These are phyloP conservation scores for Gardenia jasminoides DNA, from an alignment of 257 asterid genomes.

Conservation along the genomic window DNA sequence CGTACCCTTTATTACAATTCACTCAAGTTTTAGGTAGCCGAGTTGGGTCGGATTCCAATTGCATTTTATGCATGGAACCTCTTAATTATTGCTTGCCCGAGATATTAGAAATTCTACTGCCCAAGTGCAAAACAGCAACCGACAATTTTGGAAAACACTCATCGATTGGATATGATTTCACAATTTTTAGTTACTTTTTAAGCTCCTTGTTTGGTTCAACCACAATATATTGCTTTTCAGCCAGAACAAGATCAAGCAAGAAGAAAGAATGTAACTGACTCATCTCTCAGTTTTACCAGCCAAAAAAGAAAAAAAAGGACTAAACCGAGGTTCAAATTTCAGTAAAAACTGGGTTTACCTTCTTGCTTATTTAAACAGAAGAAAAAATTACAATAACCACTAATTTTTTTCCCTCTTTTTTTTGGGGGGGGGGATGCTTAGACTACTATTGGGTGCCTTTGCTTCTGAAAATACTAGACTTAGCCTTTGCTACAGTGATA, in stretches of 20 bases:
- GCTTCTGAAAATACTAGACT: not conserved
- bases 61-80: not conserved
- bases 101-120: too few relatives aligned
- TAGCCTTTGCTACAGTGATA: not conserved
- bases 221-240: too few relatives aligned
- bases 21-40: not conserved
- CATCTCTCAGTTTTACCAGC: too few relatives aligned
- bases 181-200: too few relatives aligned
- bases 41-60: not conserved
- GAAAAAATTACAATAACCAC: not conserved
- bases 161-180: too few relatives aligned
- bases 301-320: not conserved
- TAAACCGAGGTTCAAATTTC: not conserved
- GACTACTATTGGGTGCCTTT: not conserved
- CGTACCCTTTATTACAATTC: too few relatives aligned
- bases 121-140: too few relatives aligned
- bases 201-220: too few relatives aligned
- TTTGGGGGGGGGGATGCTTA: not conserved
- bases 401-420: not conserved
- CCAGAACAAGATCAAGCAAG: too few relatives aligned
- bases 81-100: not conserved
- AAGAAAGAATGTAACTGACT: not conserved
- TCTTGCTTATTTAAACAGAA: not conserved
- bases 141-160: too few relatives aligned
- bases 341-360: not conserved